phyloP scores from a whole-genome alignment of 2,329 filamentous ascomycete genomes.

The Ustulina deusta region DNA sequence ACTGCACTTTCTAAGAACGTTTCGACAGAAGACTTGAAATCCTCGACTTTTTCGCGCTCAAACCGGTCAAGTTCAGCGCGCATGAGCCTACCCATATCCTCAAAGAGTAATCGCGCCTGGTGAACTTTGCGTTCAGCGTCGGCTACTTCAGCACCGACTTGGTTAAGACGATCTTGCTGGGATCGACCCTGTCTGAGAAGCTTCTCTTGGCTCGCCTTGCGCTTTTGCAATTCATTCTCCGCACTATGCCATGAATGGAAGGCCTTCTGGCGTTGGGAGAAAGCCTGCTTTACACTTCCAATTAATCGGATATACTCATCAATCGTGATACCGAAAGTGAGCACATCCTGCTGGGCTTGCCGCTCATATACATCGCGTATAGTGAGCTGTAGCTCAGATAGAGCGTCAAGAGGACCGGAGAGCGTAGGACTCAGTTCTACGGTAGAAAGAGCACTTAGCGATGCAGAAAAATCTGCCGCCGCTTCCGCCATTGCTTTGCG shows the following conservation, averaged over 20 bases:
- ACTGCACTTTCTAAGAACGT: conserved; percentile 97
- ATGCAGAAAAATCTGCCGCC: conserved; percentile 91
- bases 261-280: conserved; percentile 91
- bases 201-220: conserved; percentile 90
- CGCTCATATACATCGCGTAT: conserved; percentile 96
- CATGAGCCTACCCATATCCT: conserved; percentile 97
- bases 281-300: conserved; percentile 93
- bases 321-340: conserved; percentile 96
- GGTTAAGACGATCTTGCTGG: conserved; percentile 93
- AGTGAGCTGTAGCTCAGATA: conserved; percentile 92
- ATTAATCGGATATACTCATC: conserved; percentile 98
- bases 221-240: conserved; percentile 90
- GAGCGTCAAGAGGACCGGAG: conserved; percentile 87
- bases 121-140: conserved; percentile 95
- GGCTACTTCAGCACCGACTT: conserved; percentile 91
- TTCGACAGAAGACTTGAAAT: conserved; percentile 98
- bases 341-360: conserved; percentile 94
- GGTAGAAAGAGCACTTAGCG: conserved; percentile 89
- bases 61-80: conserved; percentile 91
- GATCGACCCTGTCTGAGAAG: conserved; percentile 93
- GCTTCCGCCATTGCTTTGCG: conserved; percentile 94
- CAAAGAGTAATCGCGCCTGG: conserved; percentile 88
- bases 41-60: conserved; percentile 96
- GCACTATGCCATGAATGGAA: conserved; percentile 95
- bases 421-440: conserved; percentile 92